A percentile compares a stretch with the other conserved stretches of the same genome.
phyloP scores from a whole-genome alignment of 2,329 filamentous ascomycete species.

The Hymenoscyphus salicellus region DNA sequence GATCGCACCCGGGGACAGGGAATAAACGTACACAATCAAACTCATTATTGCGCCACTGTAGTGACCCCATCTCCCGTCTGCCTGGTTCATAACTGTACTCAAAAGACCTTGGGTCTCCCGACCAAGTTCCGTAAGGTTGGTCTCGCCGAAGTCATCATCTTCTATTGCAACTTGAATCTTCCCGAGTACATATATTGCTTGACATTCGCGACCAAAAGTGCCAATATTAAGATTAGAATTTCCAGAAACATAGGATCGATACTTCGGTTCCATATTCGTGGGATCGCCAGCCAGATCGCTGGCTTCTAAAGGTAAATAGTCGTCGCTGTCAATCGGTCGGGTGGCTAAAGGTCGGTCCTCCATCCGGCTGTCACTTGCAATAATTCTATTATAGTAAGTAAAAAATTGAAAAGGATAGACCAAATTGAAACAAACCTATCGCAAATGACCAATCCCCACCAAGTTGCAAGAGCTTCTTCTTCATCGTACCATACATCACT shows the following conservation, averaged over 20 bases:
- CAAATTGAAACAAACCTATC: constrained; percentile 22
- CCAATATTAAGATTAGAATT: constrained; percentile 17
- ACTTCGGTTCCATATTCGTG: constrained; percentile 9
- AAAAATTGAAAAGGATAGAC: background rate
- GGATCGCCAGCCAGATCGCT: constrained; percentile 15
- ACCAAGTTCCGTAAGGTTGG: constrained; percentile 18
- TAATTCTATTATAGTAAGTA: constrained; percentile 14
- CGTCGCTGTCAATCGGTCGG: constrained; percentile 18
- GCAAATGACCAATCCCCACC: constrained; percentile 28
- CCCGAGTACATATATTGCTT: constrained; percentile 24
- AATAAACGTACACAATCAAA: constrained; percentile 20
- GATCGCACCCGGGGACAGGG: background rate
- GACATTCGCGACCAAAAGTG: constrained; percentile 26
- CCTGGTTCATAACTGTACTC: constrained; percentile 20
- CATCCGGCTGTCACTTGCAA: constrained; percentile 20
- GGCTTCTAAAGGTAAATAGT: constrained; percentile 23
- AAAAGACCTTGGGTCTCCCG: constrained; percentile 20
- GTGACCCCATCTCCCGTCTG: constrained; percentile 17
- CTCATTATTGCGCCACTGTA: constrained; percentile 23
- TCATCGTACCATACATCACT: constrained; percentile 24
- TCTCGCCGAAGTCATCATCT: constrained; percentile 9
- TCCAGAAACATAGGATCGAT: constrained; percentile 22
- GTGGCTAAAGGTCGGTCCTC: constrained; percentile 21
- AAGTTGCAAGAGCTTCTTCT: constrained; percentile 24
- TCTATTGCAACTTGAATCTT: constrained; percentile 17